Evolutionary conservation across 805 yeast genomes (phyloP), one percentile per base, ranked within the genome.

Genomic region (Barnettozyma botsteinii): DNA sequence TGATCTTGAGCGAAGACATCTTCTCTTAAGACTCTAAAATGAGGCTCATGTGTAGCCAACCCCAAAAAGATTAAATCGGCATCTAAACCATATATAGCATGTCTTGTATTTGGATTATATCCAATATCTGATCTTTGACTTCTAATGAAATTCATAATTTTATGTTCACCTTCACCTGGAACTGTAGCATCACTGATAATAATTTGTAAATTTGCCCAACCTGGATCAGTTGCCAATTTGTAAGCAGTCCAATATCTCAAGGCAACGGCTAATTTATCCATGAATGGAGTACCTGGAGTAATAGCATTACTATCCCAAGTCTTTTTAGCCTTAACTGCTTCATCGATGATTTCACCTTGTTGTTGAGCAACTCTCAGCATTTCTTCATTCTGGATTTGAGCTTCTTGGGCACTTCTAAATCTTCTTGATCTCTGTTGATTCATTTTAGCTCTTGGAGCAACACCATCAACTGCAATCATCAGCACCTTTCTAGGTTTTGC

Each of bases 141-240:
- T 64, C 97, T 79, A 49, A 91, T 87, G 53, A 77, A 87, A 53
- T 86, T 86, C 97, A 89, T 91, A 51, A 91, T 88, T 58, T 91
- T 91, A 65, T 91, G 98, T 66, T 91, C 98, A 64, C 98, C 98
- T 69, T 91, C 98, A 51, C 98, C 98, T 4, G 98, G 98, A 15
- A 86, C 97, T 61, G 89, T 96, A 55, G 87, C 96, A 27, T 96
- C 98, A 39, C 93, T 82, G 45, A 91, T 71, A 23, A 91, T 70
- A 45, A 91, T 73, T 40, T 84, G 74, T 38, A 86, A 70, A 38
- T 75, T 73, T 48, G 84, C 82, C 98, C 98, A 91, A 40, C 79
- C 76, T 11, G 89, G 67, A 57, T 91, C 98, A 37, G 84, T 82
- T 3, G 94, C 74, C 29, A 89, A 79, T 59, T 91, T 91, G 52